Percentiles rank a stretch among this genome's conserved stretches.
These are phyloP conservation scores for Malus asiatica DNA, from an alignment of 306 rosid genomes.

Conservation along the genomic window DNA sequence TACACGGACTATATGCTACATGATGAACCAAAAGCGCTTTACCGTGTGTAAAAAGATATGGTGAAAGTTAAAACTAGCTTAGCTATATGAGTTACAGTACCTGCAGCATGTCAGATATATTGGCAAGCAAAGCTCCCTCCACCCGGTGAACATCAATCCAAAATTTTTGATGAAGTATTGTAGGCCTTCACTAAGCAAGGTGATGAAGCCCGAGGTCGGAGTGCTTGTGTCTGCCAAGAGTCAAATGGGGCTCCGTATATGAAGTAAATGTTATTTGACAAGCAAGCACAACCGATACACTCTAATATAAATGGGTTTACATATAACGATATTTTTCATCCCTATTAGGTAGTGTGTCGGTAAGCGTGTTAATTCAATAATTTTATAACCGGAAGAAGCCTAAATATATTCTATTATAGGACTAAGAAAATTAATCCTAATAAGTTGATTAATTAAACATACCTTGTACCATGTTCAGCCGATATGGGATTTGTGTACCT, in stretches of 20 bases:
- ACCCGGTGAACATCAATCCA: constrained; percentile 17
- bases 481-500: too few relatives aligned
- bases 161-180: constrained; percentile 14
- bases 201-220: constrained; percentile 12
- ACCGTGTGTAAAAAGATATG: neutral
- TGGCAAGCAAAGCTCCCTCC: constrained; percentile 13
- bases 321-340: too few relatives aligned
- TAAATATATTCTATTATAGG: too few relatives aligned
- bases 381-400: too few relatives aligned
- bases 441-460: too few relatives aligned
- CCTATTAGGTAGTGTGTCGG: too few relatives aligned
- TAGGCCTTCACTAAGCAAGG: constrained; percentile 17
- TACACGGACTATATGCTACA: neutral
- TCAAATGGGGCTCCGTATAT: constrained; percentile 11
- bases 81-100: neutral
- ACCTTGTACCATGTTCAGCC: too few relatives aligned
- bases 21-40: neutral
- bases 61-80: neutral
- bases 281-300: too few relatives aligned
- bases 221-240: constrained; percentile 15
- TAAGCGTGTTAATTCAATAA: too few relatives aligned
- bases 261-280: too few relatives aligned
- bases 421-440: too few relatives aligned
- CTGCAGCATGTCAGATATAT: constrained; percentile 19
- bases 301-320: too few relatives aligned